Base-by-base conservation (phyloP, 805 yeast species). In the Allodekkera sacchari region DNA sequence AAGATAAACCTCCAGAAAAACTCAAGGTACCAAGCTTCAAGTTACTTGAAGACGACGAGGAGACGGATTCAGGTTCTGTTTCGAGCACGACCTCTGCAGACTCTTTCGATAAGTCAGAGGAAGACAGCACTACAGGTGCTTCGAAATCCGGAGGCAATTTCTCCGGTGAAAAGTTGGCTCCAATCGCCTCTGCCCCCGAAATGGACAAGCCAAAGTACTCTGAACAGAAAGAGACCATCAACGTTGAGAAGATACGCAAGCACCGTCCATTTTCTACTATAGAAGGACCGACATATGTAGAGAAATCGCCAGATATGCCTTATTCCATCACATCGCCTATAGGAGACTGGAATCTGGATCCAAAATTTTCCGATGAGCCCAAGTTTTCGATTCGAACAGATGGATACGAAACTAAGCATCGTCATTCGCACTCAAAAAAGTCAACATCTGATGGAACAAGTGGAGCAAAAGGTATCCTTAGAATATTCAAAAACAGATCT, bases 341-440 rank as follows among this genome's bases (percentile, higher is more conserved):
- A n/a, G n/a, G n/a, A n/a, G n/a, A n/a, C n/a, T n/a, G n/a, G n/a
- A n/a, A n/a, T n/a, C n/a, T n/a, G n/a, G n/a, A n/a, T n/a, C n/a
- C n/a, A n/a, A n/a, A 16, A 23, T 22, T 30, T 37, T 41, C 70
- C 15, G 63, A 65, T n/a, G n/a, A n/a, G n/a, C 5, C 52, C 64
- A 0, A 62, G 67, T 14, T 68, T 68, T 33, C 69, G 1, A 68
- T 72, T 4, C 82, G 65, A 38, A 67, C 63, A 37, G 66, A n/a
- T n/a, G n/a, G n/a, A n/a, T n/a, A 23, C 34, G 32, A 16, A 4
- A 35, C 39, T 18, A 36, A 40, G 8, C 55, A 50, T 32, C 47
- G 47, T 26, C 28, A 57, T 14, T 35, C 50, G 5, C 37, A 50
- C 21, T 49, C 59, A 7, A 47, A 41, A 29, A 52, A 51, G 13